Evolutionary conservation across 805 yeast genomes (phyloP), one percentile per base, ranked within the genome.

Genomic region (Barnettozyma siamensis): DNA sequence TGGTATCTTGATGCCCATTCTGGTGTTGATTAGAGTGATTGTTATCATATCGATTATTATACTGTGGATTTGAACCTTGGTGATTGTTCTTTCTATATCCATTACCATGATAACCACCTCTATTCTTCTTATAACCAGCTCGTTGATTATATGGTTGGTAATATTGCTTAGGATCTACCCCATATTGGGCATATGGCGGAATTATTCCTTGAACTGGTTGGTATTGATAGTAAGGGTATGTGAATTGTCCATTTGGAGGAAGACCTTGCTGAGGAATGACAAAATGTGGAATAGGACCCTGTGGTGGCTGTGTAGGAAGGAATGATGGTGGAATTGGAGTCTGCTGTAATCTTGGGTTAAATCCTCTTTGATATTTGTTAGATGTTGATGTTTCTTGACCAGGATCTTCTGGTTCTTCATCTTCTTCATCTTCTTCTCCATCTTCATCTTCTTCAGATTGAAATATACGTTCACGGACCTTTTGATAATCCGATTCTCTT

Each of bases 401-500:
- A 2, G n/a, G n/a, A n/a, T 47, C 54, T 3, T 38, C 35, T 11
- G 45, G 47, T 13, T 49, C 53, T 10, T 49, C 57, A 1, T 47
- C 55, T 5, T 46, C 49, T 6, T 45, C 57, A 13, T 53, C 60
- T 0, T 48, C 57, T 8, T 57, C 59, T 2, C 51, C 62, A 10
- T 52, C 54, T 7, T 60, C 60, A n/a, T 63, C 64, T 31, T 52
- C 58, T 1, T 44, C 49, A 17, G 45, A 43, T 35, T 57, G 59
- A 48, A 65, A 64, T 40, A 67, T 64, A 42, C 68, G 51, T 42
- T 70, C 63, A 43, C 73, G 61, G 2, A 63, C 62, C 37, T 57
- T 57, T 45, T 62, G 65, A 48, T 75, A 75, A 28, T 62, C 50
- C 31, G 64, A 67, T 48, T 72, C 76, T 44, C 67, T 67, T 4